Base-by-base conservation (phyloP, 257 asterid genomes). In the Plantago major region DNA sequence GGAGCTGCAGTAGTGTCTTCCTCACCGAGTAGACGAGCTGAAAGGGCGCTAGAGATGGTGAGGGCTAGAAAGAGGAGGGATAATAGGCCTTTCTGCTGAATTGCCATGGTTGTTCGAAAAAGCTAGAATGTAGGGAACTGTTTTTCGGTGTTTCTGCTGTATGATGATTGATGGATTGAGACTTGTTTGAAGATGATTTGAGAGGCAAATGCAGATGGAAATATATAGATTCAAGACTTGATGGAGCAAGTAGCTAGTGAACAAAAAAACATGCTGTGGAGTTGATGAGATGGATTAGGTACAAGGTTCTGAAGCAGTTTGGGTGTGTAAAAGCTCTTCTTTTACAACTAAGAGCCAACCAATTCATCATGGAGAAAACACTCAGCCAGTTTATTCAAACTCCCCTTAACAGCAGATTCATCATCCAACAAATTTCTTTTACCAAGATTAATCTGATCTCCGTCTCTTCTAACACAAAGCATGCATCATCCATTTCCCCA, bases 231-330 rank as follows among this genome's bases (percentile, higher is more conserved):
- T 3, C 56, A 22, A 28, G 58, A 40, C 12, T 59, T 49, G 9
- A 26, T 40, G 65, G 63, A 64, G 55, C 44, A 65, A 58, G 65
- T 45, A 28, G 47, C 9, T 18, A 40, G 11, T 26, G 9, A 64
- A 40, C 17, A 16, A 70, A 42, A 45, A 50, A 7, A 37, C 4
- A n/a, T 42, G 11, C 40, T 52, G 65, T 73, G 81, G 86, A 85
- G 90, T 79, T 79, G 90, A 83, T 79, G 76, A 72, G 60, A 76
- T 78, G 90, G 83, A 83, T 74, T 79, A 83, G 95, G 88, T 86
- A 70, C 58, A 70, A 43, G 60, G 18, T 17, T 62, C 62, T 46
- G 61, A 59, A 69, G 67, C 46, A 70, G 53, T 66, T 62, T 70
- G 64, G 69, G 78, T 79, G 72, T 64, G 71, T 65, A 59, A 22